A percentile compares a stretch with the other conserved stretches of the same genome.
Evolutionary conservation across 352 stramenopile species (phyloP).

Genomic region (Globisporangium ultimum): DNA sequence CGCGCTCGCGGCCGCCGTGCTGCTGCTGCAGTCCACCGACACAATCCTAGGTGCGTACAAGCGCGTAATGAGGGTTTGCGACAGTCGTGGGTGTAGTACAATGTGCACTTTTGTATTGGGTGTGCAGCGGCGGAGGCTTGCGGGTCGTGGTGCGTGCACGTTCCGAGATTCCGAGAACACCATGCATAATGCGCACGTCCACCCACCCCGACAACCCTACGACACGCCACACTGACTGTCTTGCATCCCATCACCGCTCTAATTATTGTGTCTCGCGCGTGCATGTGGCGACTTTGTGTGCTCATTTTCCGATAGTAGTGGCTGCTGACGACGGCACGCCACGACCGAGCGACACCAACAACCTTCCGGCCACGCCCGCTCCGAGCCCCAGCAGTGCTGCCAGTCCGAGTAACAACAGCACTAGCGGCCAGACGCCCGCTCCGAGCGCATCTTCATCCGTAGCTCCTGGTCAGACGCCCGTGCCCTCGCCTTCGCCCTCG

Average conservation of each 20-base stretch:
- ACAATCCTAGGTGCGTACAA: slow-evolving; percentile 5
- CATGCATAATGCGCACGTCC: not conserved
- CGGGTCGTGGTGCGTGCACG: not conserved
- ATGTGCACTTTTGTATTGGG: not conserved
- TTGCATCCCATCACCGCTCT: not conserved
- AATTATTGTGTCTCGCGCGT: not conserved
- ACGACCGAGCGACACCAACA: slow-evolving; percentile 29
- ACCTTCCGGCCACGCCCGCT: slow-evolving; percentile 20
- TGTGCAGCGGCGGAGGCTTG: not conserved
- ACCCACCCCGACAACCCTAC: not conserved
- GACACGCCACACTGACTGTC: not conserved
- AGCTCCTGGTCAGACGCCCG: slow-evolving; percentile 7
- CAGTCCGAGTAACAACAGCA: slow-evolving; percentile 5
- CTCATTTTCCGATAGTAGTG: not conserved
- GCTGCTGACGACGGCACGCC: slow-evolving; percentile 4
- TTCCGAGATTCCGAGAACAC: not conserved
- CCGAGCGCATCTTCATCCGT: not conserved
- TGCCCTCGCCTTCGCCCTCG: not conserved
- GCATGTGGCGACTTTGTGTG: not conserved
- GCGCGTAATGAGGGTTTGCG: too few species aligned
- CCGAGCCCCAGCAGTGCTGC: slow-evolving; percentile 1
- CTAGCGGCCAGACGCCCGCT: slow-evolving; percentile 6
- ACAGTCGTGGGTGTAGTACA: too few species aligned
- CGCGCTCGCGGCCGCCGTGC: slow-evolving; percentile 2
- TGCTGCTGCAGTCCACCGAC: slow-evolving; percentile 2